These are phyloP conservation scores for Globisporangium paddicum DNA, from an alignment of 352 stramenopile genomes.

Conservation along the genomic window DNA sequence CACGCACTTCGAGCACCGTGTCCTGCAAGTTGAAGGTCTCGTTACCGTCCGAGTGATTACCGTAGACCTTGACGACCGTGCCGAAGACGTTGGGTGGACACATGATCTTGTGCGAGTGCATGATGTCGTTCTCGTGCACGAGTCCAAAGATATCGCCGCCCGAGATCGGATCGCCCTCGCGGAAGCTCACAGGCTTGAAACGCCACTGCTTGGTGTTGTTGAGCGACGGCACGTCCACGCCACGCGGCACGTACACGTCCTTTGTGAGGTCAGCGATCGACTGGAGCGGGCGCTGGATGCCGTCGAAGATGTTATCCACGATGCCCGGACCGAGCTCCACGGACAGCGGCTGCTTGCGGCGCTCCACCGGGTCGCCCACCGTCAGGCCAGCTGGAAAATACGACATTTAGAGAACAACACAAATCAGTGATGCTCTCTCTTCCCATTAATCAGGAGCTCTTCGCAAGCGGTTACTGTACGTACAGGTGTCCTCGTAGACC, in stretches of 20 bases:
- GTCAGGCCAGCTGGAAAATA: conserved; percentile 85
- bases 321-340: conserved; percentile 99
- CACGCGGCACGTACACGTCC: conserved; percentile 97
- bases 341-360: conserved; percentile 96
- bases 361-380: conserved; percentile 97
- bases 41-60: conserved; percentile 93
- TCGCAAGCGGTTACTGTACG: conserved; percentile 6
- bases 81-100: conserved; percentile 98
- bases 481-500: conserved; percentile 98
- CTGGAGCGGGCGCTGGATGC: conserved; percentile 98
- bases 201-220: conserved; percentile 93
- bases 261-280: conserved; percentile 92
- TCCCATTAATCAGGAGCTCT: not conserved
- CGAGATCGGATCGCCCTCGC: conserved; percentile 93
- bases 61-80: conserved; percentile 98
- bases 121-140: conserved; percentile 99
- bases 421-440: not conserved
- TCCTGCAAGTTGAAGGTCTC: conserved; percentile 96
- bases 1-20: conserved; percentile 97
- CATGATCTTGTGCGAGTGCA: conserved; percentile 99
- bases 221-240: conserved; percentile 95
- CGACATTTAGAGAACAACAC: not conserved
- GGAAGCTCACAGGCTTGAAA: conserved; percentile 93
- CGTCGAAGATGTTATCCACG: conserved; percentile 99
- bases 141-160: conserved; percentile 98